Evolutionary conservation across 1,284 basidiomycete genomes (phyloP).

Genomic region (Malassezia equina): DNA sequence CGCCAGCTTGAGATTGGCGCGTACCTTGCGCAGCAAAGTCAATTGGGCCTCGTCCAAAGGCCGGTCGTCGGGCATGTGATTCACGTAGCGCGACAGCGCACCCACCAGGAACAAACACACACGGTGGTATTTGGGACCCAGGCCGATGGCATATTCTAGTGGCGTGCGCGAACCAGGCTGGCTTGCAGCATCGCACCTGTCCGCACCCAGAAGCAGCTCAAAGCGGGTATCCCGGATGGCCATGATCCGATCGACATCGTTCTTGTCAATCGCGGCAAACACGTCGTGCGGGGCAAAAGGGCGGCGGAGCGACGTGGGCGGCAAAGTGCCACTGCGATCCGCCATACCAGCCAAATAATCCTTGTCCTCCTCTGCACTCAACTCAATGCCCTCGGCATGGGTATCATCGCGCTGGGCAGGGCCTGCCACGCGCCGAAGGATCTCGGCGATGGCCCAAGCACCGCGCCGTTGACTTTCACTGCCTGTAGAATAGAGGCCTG

Average conservation of each 20-base stretch:
- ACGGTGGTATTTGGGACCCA: constrained; percentile 34
- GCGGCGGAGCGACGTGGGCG: constrained; percentile 1
- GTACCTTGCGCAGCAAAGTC: constrained; percentile 32
- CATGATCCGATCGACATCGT: constrained; percentile 38
- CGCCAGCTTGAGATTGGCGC: constrained; percentile 40
- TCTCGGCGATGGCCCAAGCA: background rate
- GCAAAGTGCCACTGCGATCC: background rate
- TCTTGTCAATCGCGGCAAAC: constrained; percentile 40
- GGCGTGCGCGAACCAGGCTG: constrained; percentile 19
- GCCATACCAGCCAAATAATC: background rate
- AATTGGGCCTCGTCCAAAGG: constrained; percentile 15
- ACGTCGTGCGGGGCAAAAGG: constrained; percentile 39
- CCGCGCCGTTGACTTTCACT: background rate
- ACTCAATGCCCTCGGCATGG: constrained; percentile 5
- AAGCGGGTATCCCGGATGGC: constrained; percentile 39
- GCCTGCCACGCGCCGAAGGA: background rate
- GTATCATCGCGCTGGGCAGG: constrained; percentile 8
- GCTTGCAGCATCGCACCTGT: background rate
- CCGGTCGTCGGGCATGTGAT: constrained; percentile 38
- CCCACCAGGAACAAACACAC: constrained; percentile 35
- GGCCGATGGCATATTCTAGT: constrained; percentile 33
- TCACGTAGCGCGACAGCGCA: constrained; percentile 41
- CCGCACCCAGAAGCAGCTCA: constrained; percentile 32
- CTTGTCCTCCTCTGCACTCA: background rate
- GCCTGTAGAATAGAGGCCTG: background rate